phyloP scores from a whole-genome alignment of 2,329 filamentous ascomycete genomes.

The Oidium heveae region DNA sequence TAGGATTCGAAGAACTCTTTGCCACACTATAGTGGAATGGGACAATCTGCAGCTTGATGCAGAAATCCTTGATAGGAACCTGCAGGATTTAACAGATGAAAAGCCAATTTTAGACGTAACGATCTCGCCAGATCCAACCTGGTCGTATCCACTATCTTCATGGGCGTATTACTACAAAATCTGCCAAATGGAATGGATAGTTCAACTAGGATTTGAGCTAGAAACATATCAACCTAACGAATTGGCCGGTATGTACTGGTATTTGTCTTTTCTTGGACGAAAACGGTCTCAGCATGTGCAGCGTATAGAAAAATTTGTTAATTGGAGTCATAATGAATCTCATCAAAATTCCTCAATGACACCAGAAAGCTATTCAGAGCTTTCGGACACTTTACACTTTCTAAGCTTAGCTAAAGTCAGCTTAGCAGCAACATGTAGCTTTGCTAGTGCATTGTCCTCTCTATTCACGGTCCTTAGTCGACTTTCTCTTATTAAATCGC shows the following conservation, averaged over 20 bases:
- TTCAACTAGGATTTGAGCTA: conserved; percentile 85
- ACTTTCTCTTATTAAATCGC: conserved; percentile 16
- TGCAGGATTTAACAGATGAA: conserved; percentile 36
- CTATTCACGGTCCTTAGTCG: conserved; percentile 27
- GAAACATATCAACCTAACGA: conserved; percentile 75
- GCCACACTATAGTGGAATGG: conserved; percentile 61
- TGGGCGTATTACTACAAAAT: conserved; percentile 86
- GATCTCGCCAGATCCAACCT: conserved; percentile 26
- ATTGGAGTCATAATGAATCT: conserved; percentile 8
- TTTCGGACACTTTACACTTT: conserved; percentile 25
- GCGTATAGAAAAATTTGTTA: conserved; percentile 42
- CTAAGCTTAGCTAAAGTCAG: conserved; percentile 37
- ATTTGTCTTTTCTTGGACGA: conserved; percentile 49
- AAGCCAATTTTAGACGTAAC: conserved; percentile 26
- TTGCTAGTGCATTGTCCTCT: conserved; percentile 22
- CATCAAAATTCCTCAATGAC: conserved; percentile 3
- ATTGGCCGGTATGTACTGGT: conserved; percentile 73
- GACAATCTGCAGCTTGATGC: conserved; percentile 63
- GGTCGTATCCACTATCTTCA: conserved; percentile 51
- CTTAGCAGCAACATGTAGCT: conserved; percentile 31
- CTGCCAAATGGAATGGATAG: conserved; percentile 61
- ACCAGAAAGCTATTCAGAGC: conserved; percentile 17
- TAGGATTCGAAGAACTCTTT: conserved; percentile 68
- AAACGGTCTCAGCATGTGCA: conserved; percentile 37
- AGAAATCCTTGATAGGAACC: conserved; percentile 46